phyloP scores from a whole-genome alignment of 495 filamentous ascomycete genomes.

The Venustampulla echinocandica region DNA sequence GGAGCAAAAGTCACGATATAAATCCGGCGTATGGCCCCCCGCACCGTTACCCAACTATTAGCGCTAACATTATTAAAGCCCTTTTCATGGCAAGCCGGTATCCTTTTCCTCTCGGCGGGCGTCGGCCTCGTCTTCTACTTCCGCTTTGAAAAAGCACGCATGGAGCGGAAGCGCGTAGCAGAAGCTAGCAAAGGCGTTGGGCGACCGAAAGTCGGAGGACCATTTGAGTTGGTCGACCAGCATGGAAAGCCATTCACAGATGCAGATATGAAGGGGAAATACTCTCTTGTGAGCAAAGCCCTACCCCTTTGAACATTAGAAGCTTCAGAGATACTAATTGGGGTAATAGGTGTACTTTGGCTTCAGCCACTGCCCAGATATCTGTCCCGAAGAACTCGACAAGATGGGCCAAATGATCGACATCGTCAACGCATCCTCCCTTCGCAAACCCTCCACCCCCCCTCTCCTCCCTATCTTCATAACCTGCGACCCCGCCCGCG shows the following conservation, averaged over 20 bases:
- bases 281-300: slow-evolving; percentile 45
- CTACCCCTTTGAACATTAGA: no score
- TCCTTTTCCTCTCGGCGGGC: slow-evolving; percentile 75
- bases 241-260: slow-evolving; percentile 67
- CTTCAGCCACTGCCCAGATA: slow-evolving; percentile 97
- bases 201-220: slow-evolving; percentile 83
- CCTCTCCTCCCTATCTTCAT: slow-evolving; percentile 68
- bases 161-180: slow-evolving; percentile 76
- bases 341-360: slow-evolving; percentile 77
- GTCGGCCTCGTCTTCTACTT: slow-evolving; percentile 79
- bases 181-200: slow-evolving; percentile 91
- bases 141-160: slow-evolving; percentile 76
- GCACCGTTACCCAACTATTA: not conserved
- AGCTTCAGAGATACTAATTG: slow-evolving; percentile 27
- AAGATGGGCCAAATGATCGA: slow-evolving; percentile 96
- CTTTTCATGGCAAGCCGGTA: slow-evolving; percentile 82
- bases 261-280: slow-evolving; percentile 76
- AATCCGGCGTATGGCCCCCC: slow-evolving; percentile 35
- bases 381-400: slow-evolving; percentile 97
- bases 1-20: slow-evolving; percentile 43
- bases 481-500: slow-evolving; percentile 88
- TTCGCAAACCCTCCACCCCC: slow-evolving; percentile 53
- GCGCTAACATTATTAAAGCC: slow-evolving; percentile 40
- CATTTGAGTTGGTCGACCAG: slow-evolving; percentile 74
- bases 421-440: slow-evolving; percentile 48